Percentiles rank a stretch among this genome's conserved stretches.
phyloP scores from a whole-genome alignment of 2,329 filamentous ascomycete species.

The Corinectria fuckeliana region DNA sequence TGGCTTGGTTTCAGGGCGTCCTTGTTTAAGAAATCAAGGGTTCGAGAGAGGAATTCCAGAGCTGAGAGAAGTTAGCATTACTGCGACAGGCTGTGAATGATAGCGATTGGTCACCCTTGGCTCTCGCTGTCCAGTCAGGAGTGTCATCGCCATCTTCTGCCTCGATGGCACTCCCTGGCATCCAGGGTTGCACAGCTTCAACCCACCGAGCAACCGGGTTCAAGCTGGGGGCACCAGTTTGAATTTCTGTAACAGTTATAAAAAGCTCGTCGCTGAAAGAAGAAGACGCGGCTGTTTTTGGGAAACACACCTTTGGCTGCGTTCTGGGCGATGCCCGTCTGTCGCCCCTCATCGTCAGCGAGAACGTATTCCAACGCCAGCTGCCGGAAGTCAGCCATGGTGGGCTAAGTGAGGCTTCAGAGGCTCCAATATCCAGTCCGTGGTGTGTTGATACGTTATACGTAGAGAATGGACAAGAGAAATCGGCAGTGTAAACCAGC shows the following conservation, averaged over 20 bases:
- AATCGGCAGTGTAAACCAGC: neutral
- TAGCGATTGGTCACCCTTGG: constrained; percentile 51
- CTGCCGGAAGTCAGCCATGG: constrained; percentile 59
- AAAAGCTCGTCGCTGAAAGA: neutral
- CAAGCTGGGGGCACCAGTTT: constrained; percentile 50
- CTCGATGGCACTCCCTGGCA: constrained; percentile 51
- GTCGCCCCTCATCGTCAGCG: constrained; percentile 53
- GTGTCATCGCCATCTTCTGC: constrained; percentile 50
- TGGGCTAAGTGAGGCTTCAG: neutral
- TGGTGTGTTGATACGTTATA: neutral
- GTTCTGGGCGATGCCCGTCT: constrained; percentile 50
- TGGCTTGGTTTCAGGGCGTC: constrained; percentile 58
- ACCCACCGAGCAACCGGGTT: constrained; percentile 61
- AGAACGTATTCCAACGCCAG: constrained; percentile 62
- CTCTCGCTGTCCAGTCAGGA: constrained; percentile 59
- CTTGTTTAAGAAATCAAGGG: constrained; percentile 55
- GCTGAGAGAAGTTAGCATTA: constrained; percentile 45
- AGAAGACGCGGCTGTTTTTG: neutral
- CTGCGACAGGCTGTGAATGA: neutral
- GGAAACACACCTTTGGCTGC: constrained; percentile 50
- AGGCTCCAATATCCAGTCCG: neutral
- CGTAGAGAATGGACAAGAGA: neutral
- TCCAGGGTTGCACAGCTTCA: constrained; percentile 61
- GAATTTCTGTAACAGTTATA: constrained; percentile 48
- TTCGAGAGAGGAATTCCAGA: constrained; percentile 62